Evolutionary conservation across 2,329 filamentous ascomycete species (phyloP).

Genomic region (Xylariaceae sp.): DNA sequence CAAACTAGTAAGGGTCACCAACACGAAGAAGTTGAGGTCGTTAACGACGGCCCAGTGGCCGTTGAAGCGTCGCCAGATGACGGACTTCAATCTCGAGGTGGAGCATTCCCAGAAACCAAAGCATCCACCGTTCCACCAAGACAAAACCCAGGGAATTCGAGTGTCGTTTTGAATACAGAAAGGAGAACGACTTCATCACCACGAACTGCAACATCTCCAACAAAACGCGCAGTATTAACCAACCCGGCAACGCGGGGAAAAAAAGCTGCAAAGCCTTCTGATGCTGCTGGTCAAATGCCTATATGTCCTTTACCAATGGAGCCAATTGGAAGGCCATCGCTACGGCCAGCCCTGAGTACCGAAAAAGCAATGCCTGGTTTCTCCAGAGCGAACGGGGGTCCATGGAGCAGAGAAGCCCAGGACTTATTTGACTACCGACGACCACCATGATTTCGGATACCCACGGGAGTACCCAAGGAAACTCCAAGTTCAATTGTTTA

Average conservation of each 20-base stretch:
- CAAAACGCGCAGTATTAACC: conserved; percentile 4
- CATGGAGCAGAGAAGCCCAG: conserved; percentile 65
- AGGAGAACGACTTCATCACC: background rate
- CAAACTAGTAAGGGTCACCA: background rate
- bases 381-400: conserved; percentile 50
- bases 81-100: background rate
- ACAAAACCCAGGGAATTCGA: conserved; percentile 6
- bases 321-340: conserved; percentile 1
- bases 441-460: conserved; percentile 35
- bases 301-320: conserved; percentile 31
- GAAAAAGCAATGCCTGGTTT: conserved; percentile 38
- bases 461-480: background rate
- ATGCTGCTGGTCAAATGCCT: conserved; percentile 46
- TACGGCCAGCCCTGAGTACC: conserved; percentile 8
- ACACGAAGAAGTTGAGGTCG: background rate
- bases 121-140: background rate
- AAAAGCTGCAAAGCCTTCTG: conserved; percentile 48
- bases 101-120: background rate
- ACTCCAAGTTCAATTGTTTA: background rate
- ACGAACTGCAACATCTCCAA: conserved; percentile 1
- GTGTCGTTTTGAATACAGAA: background rate
- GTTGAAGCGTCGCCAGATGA: background rate
- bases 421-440: conserved; percentile 60
- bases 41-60: background rate
- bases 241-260: conserved; percentile 43